Percentiles rank a stretch among this genome's conserved stretches.
Conservation (phyloP, 2,329 filamentous ascomycete genomes). For the Paradendryphiella salina region DNA sequence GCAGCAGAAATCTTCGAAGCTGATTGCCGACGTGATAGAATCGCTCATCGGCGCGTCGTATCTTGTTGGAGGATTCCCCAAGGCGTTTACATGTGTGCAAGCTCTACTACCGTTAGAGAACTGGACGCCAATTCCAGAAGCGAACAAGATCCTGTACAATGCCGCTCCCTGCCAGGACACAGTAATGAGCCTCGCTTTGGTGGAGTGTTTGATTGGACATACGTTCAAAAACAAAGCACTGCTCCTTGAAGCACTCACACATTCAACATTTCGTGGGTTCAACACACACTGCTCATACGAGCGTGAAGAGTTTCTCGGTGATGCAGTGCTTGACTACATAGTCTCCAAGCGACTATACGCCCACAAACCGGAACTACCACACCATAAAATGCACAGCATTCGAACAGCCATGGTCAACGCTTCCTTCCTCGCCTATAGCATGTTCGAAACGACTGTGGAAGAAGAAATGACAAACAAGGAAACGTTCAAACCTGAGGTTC, state of each 20-base stretch:
- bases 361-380: constrained; percentile 53
- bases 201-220: constrained; percentile 73
- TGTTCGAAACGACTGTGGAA: constrained; percentile 60
- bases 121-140: constrained; percentile 32
- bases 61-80: constrained; percentile 66
- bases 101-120: constrained; percentile 66
- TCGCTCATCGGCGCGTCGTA: constrained; percentile 78
- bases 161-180: constrained; percentile 19
- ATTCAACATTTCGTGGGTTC: constrained; percentile 61
- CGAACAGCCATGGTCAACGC: constrained; percentile 78
- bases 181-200: constrained; percentile 32
- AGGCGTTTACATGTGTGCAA: constrained; percentile 64
- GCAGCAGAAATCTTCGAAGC: constrained; percentile 69
- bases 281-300: constrained; percentile 62
- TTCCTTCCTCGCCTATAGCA: constrained; percentile 75
- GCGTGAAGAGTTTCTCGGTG: constrained; percentile 84
- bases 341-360: constrained; percentile 66
- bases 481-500: constrained; percentile 34
- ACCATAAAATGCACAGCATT: constrained; percentile 72
- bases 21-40: constrained; percentile 85
- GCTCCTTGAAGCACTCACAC: constrained; percentile 78
- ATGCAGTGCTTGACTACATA: constrained; percentile 79
- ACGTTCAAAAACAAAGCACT: constrained; percentile 67
- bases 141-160: constrained; percentile 33
- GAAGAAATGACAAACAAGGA: constrained; percentile 42